Conservation (phyloP, 306 rosid species). For the Cicer bijugum region DNA sequence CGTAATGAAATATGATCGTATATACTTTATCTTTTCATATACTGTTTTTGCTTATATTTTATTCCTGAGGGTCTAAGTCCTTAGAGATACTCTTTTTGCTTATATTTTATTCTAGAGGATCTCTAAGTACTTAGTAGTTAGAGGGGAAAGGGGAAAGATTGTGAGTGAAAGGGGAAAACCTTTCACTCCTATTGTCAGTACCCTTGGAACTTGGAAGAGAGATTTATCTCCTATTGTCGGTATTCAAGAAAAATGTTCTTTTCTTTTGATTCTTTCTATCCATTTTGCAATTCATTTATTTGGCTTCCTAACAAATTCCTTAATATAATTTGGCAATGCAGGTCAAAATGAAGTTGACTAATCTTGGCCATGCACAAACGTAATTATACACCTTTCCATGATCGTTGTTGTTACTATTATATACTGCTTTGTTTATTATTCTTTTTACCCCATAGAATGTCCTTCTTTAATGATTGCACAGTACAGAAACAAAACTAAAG, state of each 20-base stretch:
- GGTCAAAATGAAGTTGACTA: conserved; percentile 87
- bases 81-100: background rate
- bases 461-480: conserved; percentile 53
- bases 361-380: conserved; percentile 92
- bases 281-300: background rate
- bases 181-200: too few species aligned
- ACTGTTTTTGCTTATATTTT: too few species aligned
- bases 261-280: background rate
- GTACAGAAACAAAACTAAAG: conserved; percentile 73
- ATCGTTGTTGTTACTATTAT: conserved; percentile 18
- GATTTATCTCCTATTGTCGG: background rate
- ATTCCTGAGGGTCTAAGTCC: too few species aligned
- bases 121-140: background rate
- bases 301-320: conserved; percentile 11
- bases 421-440: conserved; percentile 20
- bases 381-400: conserved; percentile 48
- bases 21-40: too few species aligned
- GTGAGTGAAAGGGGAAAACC: background rate
- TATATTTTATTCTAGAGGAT: too few species aligned
- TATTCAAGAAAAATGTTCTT: background rate
- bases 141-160: background rate
- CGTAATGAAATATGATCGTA: too few species aligned
- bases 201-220: background rate
- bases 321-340: conserved; percentile 52
- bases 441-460: background rate